Evolutionary conservation across 768 basidiomycete genomes (phyloP), one percentile per base, ranked within the genome.

Genomic region (Tulasnella sp.): DNA sequence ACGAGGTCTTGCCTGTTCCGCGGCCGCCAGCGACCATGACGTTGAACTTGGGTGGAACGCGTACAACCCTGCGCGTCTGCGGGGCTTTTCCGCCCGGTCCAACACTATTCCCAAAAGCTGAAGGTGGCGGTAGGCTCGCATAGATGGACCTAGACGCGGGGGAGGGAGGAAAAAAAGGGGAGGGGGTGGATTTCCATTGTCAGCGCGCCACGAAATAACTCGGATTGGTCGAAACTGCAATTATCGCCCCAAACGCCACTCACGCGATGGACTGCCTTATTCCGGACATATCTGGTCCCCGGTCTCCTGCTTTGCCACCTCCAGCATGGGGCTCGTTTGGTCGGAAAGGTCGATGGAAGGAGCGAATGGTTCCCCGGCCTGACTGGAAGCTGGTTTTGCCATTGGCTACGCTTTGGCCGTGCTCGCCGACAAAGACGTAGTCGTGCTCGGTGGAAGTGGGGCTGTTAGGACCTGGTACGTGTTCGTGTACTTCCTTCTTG

Each of bases 1-100:
- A 87, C 31, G 93, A 93, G 0, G 94, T 94, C 86, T 96, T 96
- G 76, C 95, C 95, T 2, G 93, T 94, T 86, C 92, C 91, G 36
- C 77, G 34, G 73, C 74, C 75, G 40, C 80, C 80, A 34, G 78
- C 81, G 52, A 81, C 58, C 81, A 81, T 94, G 76, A 96, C 86
- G 83, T 96, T 96, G 87, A 96, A 95, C 3, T 93, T 93, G 8
- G 94, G 92, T 19, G 93, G 89, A 21, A 89, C 85, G 79, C 92
- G 89, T 81, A 87, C 86, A 82, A 92, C 89, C 83, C 92, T 89
- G 83, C 93, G 92, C 82, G 89, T 89, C 78, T 89, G 31, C 40
- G 44, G 34, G 71, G 78, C 31, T 74, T 79, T 44, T 74, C 31
- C 44, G 34, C 27, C 34, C 58, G 34, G 68, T 10, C 39, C 40